Evolutionary conservation across 306 rosid species (phyloP), one percentile per base, ranked within the genome.

Genomic region (Dicorynia guianensis): DNA sequence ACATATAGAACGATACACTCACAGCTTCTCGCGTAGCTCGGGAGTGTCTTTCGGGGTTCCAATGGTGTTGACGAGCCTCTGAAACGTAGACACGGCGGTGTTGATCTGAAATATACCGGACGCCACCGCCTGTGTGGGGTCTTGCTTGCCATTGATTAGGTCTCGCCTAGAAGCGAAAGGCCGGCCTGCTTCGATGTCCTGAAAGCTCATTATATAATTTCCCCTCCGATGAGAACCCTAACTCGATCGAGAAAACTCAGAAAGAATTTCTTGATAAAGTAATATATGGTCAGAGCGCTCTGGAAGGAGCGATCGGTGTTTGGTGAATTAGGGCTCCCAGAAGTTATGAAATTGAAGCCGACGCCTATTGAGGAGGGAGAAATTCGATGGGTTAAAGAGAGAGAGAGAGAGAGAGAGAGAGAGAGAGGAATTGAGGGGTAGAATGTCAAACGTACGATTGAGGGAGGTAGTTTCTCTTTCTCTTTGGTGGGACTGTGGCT

Each of bases 41-140:
- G 91, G 95, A 40, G 97, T 94, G 81, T 94, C 98, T 71, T 91
- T 94, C 0, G 98, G 98, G 69, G 98, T 94, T n/a, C 98, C 98
- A 67, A 94, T 86, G 81, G 98, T 91, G 82, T 94, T 91, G 73
- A 94, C 98, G 62, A 88, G 98, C 73, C 98, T 83, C 84, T 94
- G 98, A 64, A 94, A 94, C 44, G 98, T 91, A 58, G 94, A 87
- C 12, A 94, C 97, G n/a, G 96, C 95, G 43, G 98, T 94, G 79
- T 89, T 94, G 91, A 94, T 94, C 97, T 94, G 98, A 76, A 94
- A 94, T n/a, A 94, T 78, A 49, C 98, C 98, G 8, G 98, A 81
- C 25, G 98, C 97, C 34, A 94, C 95, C 66, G 97, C 98, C 35
- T 94, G 98, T 15, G 96, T 94, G 8, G 98, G 93, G 76, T 93